Percentiles rank a stretch among this genome's conserved stretches.
Evolutionary conservation across 768 basidiomycete species (phyloP).

Genomic region (Cyclocybe cylindracea): DNA sequence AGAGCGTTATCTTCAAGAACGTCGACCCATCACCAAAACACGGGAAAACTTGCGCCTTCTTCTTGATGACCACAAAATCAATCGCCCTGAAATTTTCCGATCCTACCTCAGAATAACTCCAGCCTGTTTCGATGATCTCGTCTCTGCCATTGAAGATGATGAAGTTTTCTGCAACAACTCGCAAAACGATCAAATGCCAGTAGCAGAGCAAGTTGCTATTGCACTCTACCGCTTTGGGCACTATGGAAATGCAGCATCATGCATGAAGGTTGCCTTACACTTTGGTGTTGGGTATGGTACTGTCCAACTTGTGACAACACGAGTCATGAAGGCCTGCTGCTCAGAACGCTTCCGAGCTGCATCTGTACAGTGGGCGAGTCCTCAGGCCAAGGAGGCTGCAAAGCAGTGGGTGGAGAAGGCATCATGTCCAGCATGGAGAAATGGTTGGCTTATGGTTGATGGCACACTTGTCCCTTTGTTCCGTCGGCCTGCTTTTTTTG

Average conservation of each 20-base stretch:
- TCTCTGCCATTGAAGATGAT: not conserved
- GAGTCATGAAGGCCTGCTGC: constrained; percentile 28
- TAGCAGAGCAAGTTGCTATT: constrained; percentile 34
- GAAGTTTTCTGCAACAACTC: constrained; percentile 8
- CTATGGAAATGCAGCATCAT: constrained; percentile 35
- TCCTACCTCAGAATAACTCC: constrained; percentile 4
- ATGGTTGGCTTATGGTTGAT: constrained; percentile 31
- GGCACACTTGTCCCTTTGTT: constrained; percentile 14
- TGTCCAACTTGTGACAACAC: constrained; percentile 21
- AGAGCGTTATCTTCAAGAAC: not conserved
- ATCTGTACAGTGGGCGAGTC: constrained; percentile 10
- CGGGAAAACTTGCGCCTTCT: not conserved
- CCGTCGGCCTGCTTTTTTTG: not conserved
- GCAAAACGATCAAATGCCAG: constrained; percentile 9
- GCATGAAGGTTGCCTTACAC: constrained; percentile 31
- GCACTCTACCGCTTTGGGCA: constrained; percentile 39
- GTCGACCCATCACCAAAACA: constrained; percentile 1
- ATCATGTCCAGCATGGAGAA: constrained; percentile 21
- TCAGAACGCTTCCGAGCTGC: constrained; percentile 19
- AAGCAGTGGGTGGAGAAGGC: constrained; percentile 17
- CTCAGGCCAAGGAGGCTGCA: constrained; percentile 20
- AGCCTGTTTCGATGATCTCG: constrained; percentile 4
- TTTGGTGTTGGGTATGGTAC: constrained; percentile 36
- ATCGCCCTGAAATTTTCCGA: constrained; percentile 2
- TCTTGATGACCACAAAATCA: not conserved